Conservation (phyloP, 2,329 filamentous ascomycete genomes). For the Aspergillus alliaceus region DNA sequence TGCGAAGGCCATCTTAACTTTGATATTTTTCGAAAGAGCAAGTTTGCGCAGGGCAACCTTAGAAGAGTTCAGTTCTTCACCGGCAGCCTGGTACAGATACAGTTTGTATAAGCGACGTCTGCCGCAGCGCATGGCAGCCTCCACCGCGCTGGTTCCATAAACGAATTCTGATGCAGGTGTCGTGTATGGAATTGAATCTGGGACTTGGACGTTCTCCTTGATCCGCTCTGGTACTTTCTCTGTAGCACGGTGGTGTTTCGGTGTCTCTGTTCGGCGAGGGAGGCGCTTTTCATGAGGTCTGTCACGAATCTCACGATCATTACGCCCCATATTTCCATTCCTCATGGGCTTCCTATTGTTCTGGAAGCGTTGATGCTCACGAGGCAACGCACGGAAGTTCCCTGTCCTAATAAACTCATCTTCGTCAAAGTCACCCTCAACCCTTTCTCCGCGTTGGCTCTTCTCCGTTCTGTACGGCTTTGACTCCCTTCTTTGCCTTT, state of each 20-base stretch:
- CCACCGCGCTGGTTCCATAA: conserved; percentile 79
- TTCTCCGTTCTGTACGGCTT: neutral
- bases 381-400: conserved; percentile 27
- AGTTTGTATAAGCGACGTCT: conserved; percentile 78
- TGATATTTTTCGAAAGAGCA: conserved; percentile 48
- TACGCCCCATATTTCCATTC: neutral
- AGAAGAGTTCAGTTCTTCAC: conserved; percentile 50
- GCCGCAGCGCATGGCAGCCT: conserved; percentile 70
- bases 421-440: conserved; percentile 22
- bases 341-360: neutral
- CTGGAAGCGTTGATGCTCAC: conserved; percentile 19
- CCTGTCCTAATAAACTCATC: conserved; percentile 34
- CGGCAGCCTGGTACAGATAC: conserved; percentile 68
- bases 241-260: conserved; percentile 19
- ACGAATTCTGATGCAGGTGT: conserved; percentile 89
- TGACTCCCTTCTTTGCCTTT: neutral
- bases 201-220: conserved; percentile 37
- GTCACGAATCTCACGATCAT: neutral
- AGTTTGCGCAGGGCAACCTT: conserved; percentile 38
- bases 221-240: conserved; percentile 32
- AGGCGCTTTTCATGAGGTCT: neutral
- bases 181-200: conserved; percentile 63
- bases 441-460: neutral
- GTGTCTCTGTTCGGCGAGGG: conserved; percentile 1
- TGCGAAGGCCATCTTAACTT: conserved; percentile 60